Base-by-base conservation (phyloP, 345 rosid species). In the Hibiscus mutabilis region DNA sequence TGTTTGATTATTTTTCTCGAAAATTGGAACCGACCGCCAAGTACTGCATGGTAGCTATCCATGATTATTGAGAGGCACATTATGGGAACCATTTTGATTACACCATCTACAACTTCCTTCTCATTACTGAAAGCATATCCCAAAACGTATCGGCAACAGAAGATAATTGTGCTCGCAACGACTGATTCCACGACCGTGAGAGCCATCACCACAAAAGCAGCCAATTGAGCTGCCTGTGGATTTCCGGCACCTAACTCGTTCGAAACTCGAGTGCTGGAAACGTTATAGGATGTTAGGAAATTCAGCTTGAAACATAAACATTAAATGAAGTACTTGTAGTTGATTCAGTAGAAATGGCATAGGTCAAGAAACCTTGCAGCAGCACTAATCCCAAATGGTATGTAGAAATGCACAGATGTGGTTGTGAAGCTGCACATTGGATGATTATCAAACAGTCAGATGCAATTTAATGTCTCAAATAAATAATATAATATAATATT, bases 121-220 rank as follows among this genome's bases (percentile, higher is more conserved):
- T 72, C 78, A 24, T 76, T 78, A 76, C 82, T 83, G 42, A 73
- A 83, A 1, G 76, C 75, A 29, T 83, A 78, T 18, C 86, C 86
- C 0, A 83, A 57, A 2, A 76, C n/a, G 15, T 76, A 24, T 4
- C 67, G 70, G 40, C 68, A 73, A 22, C 68, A 22, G 66, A 78
- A 83, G 29, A 83, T 82, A 27, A 72, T 19, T 58, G 77, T 65
- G 44, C 79, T 44, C 21, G 56, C 56, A 0, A 51, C 19, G 19
- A 51, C 21, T 16, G 56, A n/a, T 51, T 51, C 56, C 8, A 4
- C 56, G 16, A 51, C 19, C 6, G 56, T n/a, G 16, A 51, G 21
- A 51, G 16, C 19, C 56, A 51, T 51, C 16, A n/a, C 2, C 5
- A n/a, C 56, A 16, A 51, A 51, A 15, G 21, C 6, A 15, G 56